Evolutionary conservation across 164 flowering plant genomes (phyloP), one percentile per base, ranked within the genome.

Genomic region (Chimonanthus salicifolius): DNA sequence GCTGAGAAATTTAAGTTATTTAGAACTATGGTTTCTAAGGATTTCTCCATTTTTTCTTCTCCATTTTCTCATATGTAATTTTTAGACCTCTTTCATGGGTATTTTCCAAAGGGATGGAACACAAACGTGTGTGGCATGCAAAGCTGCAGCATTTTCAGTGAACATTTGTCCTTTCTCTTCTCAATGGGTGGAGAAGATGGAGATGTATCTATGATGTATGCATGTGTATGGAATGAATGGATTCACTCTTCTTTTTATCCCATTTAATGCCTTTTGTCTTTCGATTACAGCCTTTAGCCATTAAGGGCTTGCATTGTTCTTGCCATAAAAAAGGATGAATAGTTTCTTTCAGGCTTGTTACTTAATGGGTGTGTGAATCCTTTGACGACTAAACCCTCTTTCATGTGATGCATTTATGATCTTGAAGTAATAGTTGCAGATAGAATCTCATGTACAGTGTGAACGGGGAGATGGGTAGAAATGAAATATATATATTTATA

Each of bases 101-200:
- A 60, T 68, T 74, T 71, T 72, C 75, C 72, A 71, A 51, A 73
- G 75, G 58, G 9, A 67, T 46, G 62, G 7, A 33, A 33, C 49
- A 43, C 68, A 67, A 66, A 82, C 80, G 79, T 73, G 79, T 46
- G 64, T 46, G 63, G 67, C 82, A 82, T 79, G 84, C 82, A 83
- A 72, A 74, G 76, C 69, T 67, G 67, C 71, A 13, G 51, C 33
- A 16, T 74, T 69, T 72, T 54, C 43, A 13, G 45, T n/a, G 11
- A 47, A 65, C 76, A 75, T 74, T 74, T 83, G 79, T 83, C 79
- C 43, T 63, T 69, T 76, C 69, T 64, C 46, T 69, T 13, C 50
- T 6, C 33, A 21, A 44, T 4, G 44, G 16, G n/a, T 18, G 45
- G 6, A 33, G 6, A 50, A n/a, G 71, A 67, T 50, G 9, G 13